phyloP scores from a whole-genome alignment of 1,139 yeast species.

The Pichia sp. region DNA sequence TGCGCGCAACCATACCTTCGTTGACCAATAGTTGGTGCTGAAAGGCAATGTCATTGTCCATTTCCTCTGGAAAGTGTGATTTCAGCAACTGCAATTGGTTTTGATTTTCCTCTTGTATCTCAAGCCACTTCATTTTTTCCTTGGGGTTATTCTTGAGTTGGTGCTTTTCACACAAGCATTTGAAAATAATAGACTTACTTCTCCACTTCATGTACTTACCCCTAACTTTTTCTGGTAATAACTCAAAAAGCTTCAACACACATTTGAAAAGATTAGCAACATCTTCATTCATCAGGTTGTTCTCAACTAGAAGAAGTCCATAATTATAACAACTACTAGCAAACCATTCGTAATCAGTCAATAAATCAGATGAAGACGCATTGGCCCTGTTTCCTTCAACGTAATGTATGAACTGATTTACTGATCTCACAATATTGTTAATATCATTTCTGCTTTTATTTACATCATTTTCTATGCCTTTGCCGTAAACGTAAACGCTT shows the following conservation, averaged over 20 bases:
- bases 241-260: background rate
- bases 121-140: background rate
- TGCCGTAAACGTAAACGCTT: slow-evolving; percentile 22
- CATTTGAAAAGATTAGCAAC: slow-evolving; percentile 5
- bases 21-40: slow-evolving; percentile 1
- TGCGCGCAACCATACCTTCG: slow-evolving; percentile 6
- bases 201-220: slow-evolving; percentile 2
- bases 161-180: slow-evolving; percentile 2
- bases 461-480: slow-evolving; percentile 10
- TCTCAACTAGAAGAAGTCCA: slow-evolving; percentile 1
- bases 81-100: background rate
- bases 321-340: slow-evolving; percentile 17
- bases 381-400: background rate
- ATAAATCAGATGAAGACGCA: background rate
- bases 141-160: background rate
- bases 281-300: slow-evolving; percentile 1
- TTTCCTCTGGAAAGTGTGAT: background rate
- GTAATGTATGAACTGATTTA: slow-evolving; percentile 1
- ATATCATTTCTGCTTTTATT: background rate
- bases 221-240: background rate
- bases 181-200: slow-evolving; percentile 4
- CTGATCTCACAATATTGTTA: slow-evolving; percentile 3
- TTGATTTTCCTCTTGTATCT: slow-evolving; percentile 1
- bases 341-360: slow-evolving; percentile 23
- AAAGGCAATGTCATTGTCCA: slow-evolving; percentile 1